These are phyloP conservation scores for Abrus precatorius DNA, from an alignment of 306 rosid species.

Conservation along the genomic window DNA sequence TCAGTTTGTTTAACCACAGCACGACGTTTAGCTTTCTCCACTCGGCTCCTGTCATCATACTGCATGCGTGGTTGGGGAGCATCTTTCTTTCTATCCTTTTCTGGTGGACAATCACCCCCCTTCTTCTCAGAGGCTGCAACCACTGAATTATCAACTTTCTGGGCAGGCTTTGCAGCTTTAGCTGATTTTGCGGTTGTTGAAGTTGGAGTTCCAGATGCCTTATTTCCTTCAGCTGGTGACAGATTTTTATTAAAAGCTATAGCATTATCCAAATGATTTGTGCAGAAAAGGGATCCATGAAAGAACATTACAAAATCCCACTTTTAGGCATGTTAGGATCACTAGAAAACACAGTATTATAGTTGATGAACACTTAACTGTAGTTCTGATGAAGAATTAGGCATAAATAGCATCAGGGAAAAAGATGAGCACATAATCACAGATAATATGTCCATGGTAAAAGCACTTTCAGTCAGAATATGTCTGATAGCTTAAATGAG, in stretches of 20 bases:
- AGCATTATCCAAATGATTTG: constrained; percentile 25
- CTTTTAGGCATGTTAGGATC: constrained; percentile 12
- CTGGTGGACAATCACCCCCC: constrained; percentile 60
- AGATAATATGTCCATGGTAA: constrained; percentile 9
- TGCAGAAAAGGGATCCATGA: constrained; percentile 21
- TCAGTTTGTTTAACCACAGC: constrained; percentile 70
- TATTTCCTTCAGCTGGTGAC: constrained; percentile 59
- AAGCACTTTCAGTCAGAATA: neutral
- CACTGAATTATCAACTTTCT: constrained; percentile 57
- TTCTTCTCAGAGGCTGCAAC: constrained; percentile 64
- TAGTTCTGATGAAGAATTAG: constrained; percentile 4
- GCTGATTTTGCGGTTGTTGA: constrained; percentile 54
- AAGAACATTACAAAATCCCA: constrained; percentile 21
- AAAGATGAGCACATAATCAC: neutral
- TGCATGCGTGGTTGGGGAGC: constrained; percentile 77
- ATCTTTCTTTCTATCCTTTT: constrained; percentile 74
- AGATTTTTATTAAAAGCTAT: constrained; percentile 33
- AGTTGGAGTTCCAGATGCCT: constrained; percentile 52
- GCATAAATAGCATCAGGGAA: constrained; percentile 16
- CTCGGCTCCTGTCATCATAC: constrained; percentile 67
- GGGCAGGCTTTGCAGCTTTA: constrained; percentile 56
- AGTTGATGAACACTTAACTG: constrained; percentile 11
- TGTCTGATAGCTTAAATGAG: constrained; percentile 19
- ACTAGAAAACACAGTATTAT: constrained; percentile 23
- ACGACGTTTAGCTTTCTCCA: constrained; percentile 73